These are phyloP conservation scores for Tulasnella sp. DNA, from an alignment of 768 basidiomycete species.

Conservation along the genomic window DNA sequence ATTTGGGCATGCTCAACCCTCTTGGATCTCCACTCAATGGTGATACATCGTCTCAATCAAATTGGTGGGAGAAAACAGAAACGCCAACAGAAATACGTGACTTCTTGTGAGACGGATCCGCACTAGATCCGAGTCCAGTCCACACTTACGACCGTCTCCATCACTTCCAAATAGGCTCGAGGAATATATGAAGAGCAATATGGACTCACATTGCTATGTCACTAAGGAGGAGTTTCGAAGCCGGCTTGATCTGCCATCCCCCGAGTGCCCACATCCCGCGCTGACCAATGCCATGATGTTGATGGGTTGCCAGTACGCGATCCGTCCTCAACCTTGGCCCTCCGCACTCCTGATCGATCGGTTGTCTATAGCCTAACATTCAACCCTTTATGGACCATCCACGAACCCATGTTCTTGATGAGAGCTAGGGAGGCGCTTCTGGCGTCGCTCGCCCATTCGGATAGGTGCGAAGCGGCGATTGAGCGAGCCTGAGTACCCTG, in stretches of 20 bases:
- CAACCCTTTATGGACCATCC: slow-evolving; percentile 7
- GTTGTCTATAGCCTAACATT: background rate
- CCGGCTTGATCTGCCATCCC: slow-evolving; percentile 1
- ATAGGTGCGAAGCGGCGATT: background rate
- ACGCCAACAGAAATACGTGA: slow-evolving; percentile 6
- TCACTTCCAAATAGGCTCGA: background rate
- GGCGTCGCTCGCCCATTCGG: slow-evolving; percentile 11
- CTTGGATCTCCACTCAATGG: background rate
- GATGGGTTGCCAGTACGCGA: slow-evolving; percentile 14
- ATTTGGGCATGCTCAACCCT: no score
- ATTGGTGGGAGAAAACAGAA: slow-evolving; percentile 15
- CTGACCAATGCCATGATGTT: slow-evolving; percentile 17
- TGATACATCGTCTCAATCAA: background rate
- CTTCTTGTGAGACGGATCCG: slow-evolving; percentile 1
- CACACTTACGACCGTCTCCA: background rate
- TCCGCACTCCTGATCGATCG: background rate
- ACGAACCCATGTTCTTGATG: slow-evolving; percentile 13
- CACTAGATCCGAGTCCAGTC: background rate
- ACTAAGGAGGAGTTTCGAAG: background rate
- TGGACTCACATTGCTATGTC: slow-evolving; percentile 7
- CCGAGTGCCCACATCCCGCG: slow-evolving; percentile 17
- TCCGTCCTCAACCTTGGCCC: background rate
- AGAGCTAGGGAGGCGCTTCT: slow-evolving; percentile 8
- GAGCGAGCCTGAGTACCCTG: background rate
- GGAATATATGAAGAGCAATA: background rate